Evolutionary conservation across 2,329 filamentous ascomycete species (phyloP).

Genomic region (Dothidotthia symphoricarpi): DNA sequence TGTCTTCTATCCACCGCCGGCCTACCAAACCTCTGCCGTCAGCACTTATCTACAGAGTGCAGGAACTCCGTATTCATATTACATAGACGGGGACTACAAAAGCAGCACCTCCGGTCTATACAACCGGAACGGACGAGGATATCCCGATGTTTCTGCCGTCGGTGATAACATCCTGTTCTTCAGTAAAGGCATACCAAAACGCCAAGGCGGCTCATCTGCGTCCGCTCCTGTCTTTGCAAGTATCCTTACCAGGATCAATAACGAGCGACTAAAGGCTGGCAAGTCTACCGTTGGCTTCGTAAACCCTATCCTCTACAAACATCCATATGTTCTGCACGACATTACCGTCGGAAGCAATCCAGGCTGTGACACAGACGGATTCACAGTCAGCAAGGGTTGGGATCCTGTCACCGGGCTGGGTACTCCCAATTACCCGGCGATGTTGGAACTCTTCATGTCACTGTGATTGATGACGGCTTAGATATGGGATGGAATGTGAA

Average conservation of each 20-base stretch:
- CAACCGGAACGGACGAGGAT: conserved; percentile 50
- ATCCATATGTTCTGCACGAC: conserved; percentile 45
- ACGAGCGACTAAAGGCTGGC: conserved; percentile 52
- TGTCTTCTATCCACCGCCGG: conserved; percentile 46
- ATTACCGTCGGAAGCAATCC: conserved; percentile 31
- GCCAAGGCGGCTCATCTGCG: conserved; percentile 52
- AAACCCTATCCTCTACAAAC: conserved; percentile 58
- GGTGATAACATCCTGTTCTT: conserved; percentile 48
- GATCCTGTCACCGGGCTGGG: conserved; percentile 29
- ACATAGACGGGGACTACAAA: neutral
- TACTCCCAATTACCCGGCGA: conserved; percentile 16
- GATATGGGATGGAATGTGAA: too few relatives aligned
- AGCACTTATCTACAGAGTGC: conserved; percentile 13
- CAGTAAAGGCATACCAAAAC: conserved; percentile 31
- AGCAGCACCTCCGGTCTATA: conserved; percentile 2
- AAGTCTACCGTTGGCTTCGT: conserved; percentile 55
- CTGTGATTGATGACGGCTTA: too few relatives aligned
- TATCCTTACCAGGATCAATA: conserved; percentile 60
- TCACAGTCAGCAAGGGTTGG: conserved; percentile 26
- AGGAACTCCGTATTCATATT: conserved; percentile 6
- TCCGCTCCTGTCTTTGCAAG: conserved; percentile 58
- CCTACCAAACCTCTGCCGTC: conserved; percentile 43
- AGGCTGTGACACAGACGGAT: conserved; percentile 36
- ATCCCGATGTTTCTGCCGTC: conserved; percentile 61
- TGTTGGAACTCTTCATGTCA: conserved; percentile 17